Evolutionary conservation across 2,329 filamentous ascomycete genomes (phyloP).

Genomic region (Ceratocystis diversiconidia): DNA sequence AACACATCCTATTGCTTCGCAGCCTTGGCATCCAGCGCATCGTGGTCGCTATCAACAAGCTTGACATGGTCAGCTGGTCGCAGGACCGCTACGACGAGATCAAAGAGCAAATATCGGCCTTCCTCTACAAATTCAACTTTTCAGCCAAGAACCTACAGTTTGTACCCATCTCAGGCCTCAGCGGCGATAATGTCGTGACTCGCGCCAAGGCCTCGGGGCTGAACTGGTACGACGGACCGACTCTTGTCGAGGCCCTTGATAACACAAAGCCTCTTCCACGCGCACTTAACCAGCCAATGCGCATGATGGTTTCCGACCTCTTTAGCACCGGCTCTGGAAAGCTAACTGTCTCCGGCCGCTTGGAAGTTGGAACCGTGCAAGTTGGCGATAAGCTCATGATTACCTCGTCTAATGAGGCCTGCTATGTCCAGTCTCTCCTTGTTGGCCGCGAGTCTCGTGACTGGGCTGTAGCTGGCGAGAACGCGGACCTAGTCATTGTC

Average conservation of each 20-base stretch:
- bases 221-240: constrained; percentile 68
- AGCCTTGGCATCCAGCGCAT: constrained; percentile 83
- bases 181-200: constrained; percentile 69
- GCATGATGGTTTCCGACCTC: constrained; percentile 77
- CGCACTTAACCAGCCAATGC: constrained; percentile 62
- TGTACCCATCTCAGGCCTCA: constrained; percentile 77
- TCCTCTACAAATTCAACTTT: constrained; percentile 72
- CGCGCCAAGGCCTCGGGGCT: constrained; percentile 32
- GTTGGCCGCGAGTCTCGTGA: constrained; percentile 59
- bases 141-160: constrained; percentile 68
- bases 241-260: constrained; percentile 73
- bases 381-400: constrained; percentile 65
- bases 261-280: constrained; percentile 55
- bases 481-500: constrained; percentile 66
- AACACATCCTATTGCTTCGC: constrained; percentile 77
- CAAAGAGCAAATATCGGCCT: constrained; percentile 64
- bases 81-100: constrained; percentile 75
- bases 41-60: constrained; percentile 88
- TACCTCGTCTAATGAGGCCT: constrained; percentile 65
- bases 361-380: constrained; percentile 75
- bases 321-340: constrained; percentile 69
- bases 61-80: constrained; percentile 77
- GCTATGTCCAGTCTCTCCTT: constrained; percentile 68
- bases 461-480: constrained; percentile 89
- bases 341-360: constrained; percentile 69